These are phyloP conservation scores for Cinchona pubescens DNA, from an alignment of 257 asterid species.

Conservation along the genomic window DNA sequence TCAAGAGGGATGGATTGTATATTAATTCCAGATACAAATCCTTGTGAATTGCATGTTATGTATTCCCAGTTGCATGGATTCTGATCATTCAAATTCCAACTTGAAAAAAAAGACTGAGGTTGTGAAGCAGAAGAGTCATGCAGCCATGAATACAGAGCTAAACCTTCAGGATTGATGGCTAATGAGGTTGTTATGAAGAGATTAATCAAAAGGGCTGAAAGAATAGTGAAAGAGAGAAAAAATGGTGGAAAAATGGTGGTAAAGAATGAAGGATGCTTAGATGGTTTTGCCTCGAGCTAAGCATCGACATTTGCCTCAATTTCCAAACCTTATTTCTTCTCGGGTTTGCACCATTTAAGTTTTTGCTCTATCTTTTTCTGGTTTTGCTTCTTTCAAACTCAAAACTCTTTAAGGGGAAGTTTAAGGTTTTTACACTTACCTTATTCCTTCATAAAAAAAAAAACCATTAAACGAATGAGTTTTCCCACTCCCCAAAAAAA, in stretches of 20 bases:
- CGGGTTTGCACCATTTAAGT: slow-evolving; percentile 45
- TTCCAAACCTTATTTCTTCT: slow-evolving; percentile 51
- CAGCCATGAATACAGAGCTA: slow-evolving; percentile 29
- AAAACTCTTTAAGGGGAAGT: background rate
- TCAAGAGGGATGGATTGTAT: slow-evolving; percentile 33
- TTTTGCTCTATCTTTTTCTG: slow-evolving; percentile 17
- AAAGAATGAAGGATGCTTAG: background rate
- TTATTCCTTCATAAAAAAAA: background rate
- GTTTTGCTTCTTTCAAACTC: slow-evolving; percentile 32
- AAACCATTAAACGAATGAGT: background rate
- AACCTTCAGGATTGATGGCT: slow-evolving; percentile 25
- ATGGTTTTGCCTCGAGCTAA: slow-evolving; percentile 33
- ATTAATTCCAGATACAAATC: slow-evolving; percentile 33
- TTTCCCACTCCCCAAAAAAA: background rate
- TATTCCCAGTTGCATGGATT: slow-evolving; percentile 44
- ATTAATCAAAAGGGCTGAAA: slow-evolving; percentile 22
- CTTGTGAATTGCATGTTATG: slow-evolving; percentile 36
- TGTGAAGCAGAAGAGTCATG: slow-evolving; percentile 25
- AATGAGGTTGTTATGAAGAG: slow-evolving; percentile 7
- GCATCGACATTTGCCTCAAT: slow-evolving; percentile 51
- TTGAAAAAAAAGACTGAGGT: slow-evolving; percentile 25
- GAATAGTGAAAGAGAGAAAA: slow-evolving; percentile 23
- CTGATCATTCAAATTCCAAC: slow-evolving; percentile 27
- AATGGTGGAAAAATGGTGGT: slow-evolving; percentile 16
- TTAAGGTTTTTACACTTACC: background rate